phyloP scores from a whole-genome alignment of 257 asterid genomes.

The Lycium barbarum region DNA sequence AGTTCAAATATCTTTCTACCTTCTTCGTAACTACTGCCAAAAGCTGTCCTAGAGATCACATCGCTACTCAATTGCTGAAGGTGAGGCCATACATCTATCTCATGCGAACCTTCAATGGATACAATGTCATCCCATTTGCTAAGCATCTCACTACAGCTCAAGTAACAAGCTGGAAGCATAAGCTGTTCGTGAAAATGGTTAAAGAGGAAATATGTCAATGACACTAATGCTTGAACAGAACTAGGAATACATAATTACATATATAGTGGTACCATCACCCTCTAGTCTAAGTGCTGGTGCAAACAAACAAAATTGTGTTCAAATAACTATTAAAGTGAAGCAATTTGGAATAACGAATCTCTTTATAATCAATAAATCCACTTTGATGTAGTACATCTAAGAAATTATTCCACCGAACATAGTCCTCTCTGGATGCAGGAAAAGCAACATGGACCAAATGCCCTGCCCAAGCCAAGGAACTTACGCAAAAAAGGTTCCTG shows the following conservation, averaged over 20 bases:
- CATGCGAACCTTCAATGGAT: neutral
- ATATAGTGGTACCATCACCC: neutral
- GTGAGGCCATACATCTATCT: constrained; percentile 48
- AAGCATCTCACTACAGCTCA: constrained; percentile 48
- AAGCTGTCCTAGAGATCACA: constrained; percentile 58
- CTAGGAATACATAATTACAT: neutral
- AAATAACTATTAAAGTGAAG: neutral
- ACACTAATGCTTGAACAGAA: neutral
- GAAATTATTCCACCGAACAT: neutral
- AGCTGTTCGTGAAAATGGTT: constrained; percentile 34
- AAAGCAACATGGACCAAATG: neutral
- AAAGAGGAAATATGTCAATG: neutral
- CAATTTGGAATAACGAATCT: neutral
- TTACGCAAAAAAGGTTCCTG: neutral
- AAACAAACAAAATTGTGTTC: neutral
- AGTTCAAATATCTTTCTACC: constrained; percentile 54
- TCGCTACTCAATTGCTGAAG: constrained; percentile 43
- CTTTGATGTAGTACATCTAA: neutral
- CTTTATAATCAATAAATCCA: neutral
- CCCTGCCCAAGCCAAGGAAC: constrained; percentile 23
- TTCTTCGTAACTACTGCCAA: constrained; percentile 60
- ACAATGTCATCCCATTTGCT: constrained; percentile 2
- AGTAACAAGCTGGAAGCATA: constrained; percentile 48
- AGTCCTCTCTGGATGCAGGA: constrained; percentile 7
- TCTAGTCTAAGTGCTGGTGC: neutral